These are phyloP conservation scores for Leishmania tarentolae DNA, from an alignment of 208 protist genomes.

Conservation along the genomic window DNA sequence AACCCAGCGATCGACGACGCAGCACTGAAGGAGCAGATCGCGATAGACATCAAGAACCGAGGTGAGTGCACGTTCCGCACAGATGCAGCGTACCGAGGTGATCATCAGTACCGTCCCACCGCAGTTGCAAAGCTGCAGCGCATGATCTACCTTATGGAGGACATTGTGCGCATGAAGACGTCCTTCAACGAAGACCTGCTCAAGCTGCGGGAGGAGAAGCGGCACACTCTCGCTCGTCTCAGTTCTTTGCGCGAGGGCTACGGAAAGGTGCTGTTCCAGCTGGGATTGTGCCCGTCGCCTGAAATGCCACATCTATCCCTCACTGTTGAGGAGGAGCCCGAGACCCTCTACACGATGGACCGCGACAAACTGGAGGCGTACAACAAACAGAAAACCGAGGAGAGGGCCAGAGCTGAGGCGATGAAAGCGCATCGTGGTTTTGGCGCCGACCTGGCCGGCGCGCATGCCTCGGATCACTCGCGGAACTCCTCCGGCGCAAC, in stretches of 20 bases:
- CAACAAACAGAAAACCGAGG: slow-evolving; percentile 48
- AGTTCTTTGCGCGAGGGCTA: slow-evolving; percentile 45
- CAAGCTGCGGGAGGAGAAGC: slow-evolving; percentile 89
- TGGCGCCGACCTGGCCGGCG: slow-evolving; percentile 80
- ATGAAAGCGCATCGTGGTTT: slow-evolving; percentile 90
- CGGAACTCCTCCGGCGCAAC: slow-evolving; percentile 9
- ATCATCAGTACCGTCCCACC: slow-evolving; percentile 81
- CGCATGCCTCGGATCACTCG: slow-evolving; percentile 27
- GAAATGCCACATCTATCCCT: slow-evolving; percentile 24
- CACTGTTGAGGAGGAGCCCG: slow-evolving; percentile 63
- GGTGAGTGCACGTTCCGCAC: slow-evolving; percentile 97
- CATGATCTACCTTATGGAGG: slow-evolving; percentile 91
- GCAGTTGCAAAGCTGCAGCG: slow-evolving; percentile 93
- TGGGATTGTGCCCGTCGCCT: slow-evolving; percentile 14
- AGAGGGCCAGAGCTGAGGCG: slow-evolving; percentile 53
- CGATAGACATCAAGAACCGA: slow-evolving; percentile 63
- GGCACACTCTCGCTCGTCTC: slow-evolving; percentile 62
- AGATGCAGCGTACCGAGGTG: slow-evolving; percentile 77
- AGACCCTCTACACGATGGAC: slow-evolving; percentile 65
- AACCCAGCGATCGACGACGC: slow-evolving; percentile 83
- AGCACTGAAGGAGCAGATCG: slow-evolving; percentile 57
- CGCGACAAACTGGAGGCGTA: slow-evolving; percentile 72
- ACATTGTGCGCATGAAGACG: slow-evolving; percentile 77
- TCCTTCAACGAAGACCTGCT: slow-evolving; percentile 94
- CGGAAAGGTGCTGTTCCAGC: slow-evolving; percentile 15